Conservation (phyloP, 2,329 filamentous ascomycete species). For the Colletotrichum chrysophilum region DNA sequence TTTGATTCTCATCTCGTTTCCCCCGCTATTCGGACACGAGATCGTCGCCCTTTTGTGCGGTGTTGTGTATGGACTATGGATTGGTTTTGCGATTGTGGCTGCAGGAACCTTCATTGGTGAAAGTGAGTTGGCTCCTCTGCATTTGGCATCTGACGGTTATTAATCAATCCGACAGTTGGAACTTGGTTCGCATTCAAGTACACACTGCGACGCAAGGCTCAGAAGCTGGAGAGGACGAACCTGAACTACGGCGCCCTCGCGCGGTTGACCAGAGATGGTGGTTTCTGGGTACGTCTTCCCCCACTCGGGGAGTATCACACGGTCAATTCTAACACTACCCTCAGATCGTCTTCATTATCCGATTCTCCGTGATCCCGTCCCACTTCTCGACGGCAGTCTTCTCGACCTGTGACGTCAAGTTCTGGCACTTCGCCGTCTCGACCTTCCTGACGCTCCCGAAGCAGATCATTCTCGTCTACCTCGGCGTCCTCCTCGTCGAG, state of each 20-base stretch:
- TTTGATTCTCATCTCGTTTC: slow-evolving; percentile 44
- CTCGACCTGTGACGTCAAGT: slow-evolving; percentile 45
- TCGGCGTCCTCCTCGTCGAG: slow-evolving; percentile 40
- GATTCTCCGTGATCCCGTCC: slow-evolving; percentile 44
- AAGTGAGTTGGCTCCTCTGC: not conserved
- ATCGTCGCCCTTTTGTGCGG: slow-evolving; percentile 45
- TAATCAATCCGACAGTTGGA: slow-evolving; percentile 25
- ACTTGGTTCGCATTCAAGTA: slow-evolving; percentile 47
- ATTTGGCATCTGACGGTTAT: not conserved
- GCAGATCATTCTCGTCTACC: slow-evolving; percentile 45
- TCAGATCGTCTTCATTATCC: slow-evolving; percentile 41
- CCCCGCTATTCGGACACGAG: slow-evolving; percentile 47
- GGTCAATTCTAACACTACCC: rapidly evolving
- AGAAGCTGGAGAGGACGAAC: slow-evolving; percentile 43
- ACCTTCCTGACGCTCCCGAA: slow-evolving; percentile 46
- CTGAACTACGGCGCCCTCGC: slow-evolving; percentile 44
- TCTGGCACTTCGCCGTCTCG: slow-evolving; percentile 44
- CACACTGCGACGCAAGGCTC: slow-evolving; percentile 36
- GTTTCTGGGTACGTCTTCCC: slow-evolving; percentile 34
- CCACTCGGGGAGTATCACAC: rapidly evolving
- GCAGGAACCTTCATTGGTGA: slow-evolving; percentile 46
- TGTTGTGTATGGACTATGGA: slow-evolving; percentile 45
- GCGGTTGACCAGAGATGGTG: slow-evolving; percentile 43
- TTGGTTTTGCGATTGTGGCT: slow-evolving; percentile 44
- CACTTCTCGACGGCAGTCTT: slow-evolving; percentile 49